Evolutionary conservation across 768 basidiomycete genomes (phyloP), one percentile per base, ranked within the genome.

Genomic region (Holtermannia corniformis): DNA sequence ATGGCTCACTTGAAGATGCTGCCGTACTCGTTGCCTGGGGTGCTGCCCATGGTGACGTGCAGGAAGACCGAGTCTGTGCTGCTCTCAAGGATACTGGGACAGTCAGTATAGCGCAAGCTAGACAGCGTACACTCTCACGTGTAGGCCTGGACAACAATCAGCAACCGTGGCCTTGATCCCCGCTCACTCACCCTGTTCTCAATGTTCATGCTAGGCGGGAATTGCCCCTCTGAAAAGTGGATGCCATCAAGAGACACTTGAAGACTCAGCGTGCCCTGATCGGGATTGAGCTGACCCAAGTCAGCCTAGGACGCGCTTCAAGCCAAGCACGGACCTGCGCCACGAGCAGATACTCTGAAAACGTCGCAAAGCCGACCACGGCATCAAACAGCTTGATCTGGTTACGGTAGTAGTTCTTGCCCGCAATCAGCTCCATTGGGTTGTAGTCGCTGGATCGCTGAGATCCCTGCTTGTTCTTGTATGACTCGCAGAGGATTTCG

Each of bases 281-380:
- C 57, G 1, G 84, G 76, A 28, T 78, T 78, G 37, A 76, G 81
- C 72, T 61, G 80, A 78, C 82, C 83, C 55, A 3, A 52, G 28
- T 46, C 12, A 37, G 55, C 54, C 26, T 45, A 37, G 13, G 28
- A 51, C 7, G 1, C n/a, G 16, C 10, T 37, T 37, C 32, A 7
- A 16, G 10, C 10, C 32, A 37, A 14, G 7, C 19, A 51, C 82
- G 49, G 41, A 95, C 89, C 79, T 91, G 85, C 21, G 93, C 95
- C 25, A 96, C 93, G 43, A 97, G 82, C 68, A 97, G 78, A 70
- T 86, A 99, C 75, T 99, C 89, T 0, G 88, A 88, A 72, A 99
- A 99, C 11, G 67, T 70, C 1, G 95, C 84, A 75, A 92, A 96
- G 5, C 95, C 95, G 59, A 90, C 89, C 50, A 99, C 83, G 41